These are phyloP conservation scores for Brassica carinata DNA, from an alignment of 345 rosid genomes.

Conservation along the genomic window DNA sequence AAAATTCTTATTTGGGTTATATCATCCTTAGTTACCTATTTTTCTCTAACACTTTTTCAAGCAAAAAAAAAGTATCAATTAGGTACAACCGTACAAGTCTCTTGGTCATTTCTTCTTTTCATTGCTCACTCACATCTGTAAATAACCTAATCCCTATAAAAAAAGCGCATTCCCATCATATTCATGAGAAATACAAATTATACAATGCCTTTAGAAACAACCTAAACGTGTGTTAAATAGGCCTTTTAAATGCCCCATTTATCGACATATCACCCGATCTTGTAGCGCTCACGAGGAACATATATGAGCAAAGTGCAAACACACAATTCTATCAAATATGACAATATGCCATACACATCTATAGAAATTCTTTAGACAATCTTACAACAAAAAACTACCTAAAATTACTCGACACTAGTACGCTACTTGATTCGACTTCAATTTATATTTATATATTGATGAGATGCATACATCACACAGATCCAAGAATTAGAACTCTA, in stretches of 20 bases:
- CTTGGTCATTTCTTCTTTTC: neutral
- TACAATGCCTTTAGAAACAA: neutral
- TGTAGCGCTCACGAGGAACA: neutral
- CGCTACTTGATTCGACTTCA: neutral
- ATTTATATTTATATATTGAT: neutral
- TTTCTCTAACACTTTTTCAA: neutral
- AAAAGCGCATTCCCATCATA: neutral
- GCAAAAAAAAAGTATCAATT: neutral
- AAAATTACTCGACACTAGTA: neutral
- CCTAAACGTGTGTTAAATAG: constrained; percentile 1
- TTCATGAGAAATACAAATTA: neutral
- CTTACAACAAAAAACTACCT: neutral
- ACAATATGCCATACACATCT: neutral
- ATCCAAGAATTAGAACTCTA: neutral
- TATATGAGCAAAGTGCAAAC: neutral
- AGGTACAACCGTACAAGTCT: neutral
- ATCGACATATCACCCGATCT: neutral
- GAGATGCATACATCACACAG: neutral
- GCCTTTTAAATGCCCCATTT: neutral
- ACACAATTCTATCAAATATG: neutral
- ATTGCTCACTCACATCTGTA: neutral
- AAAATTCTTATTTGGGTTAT: neutral
- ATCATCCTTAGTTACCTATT: constrained; percentile 14
- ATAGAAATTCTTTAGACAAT: neutral
- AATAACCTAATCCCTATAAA: neutral